Conservation (phyloP, 768 basidiomycete species). For the Pleurotus pulmonarius region DNA sequence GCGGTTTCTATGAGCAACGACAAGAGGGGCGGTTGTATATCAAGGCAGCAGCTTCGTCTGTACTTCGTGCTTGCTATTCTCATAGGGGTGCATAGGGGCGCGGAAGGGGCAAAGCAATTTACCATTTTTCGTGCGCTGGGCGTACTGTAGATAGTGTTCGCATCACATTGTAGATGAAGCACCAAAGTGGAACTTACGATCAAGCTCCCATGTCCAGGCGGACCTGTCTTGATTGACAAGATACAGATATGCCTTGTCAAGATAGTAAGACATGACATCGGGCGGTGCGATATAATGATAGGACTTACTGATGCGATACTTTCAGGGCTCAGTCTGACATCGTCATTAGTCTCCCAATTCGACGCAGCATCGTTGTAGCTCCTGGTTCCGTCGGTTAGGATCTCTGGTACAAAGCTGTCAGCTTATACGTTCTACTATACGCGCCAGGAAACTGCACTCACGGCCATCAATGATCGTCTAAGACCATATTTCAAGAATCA, state of each 20-base stretch:
- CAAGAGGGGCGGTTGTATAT: not conserved
- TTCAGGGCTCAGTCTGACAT: slow-evolving; percentile 53
- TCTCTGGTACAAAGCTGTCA: slow-evolving; percentile 21
- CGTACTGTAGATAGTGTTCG: slow-evolving; percentile 26
- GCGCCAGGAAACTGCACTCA: slow-evolving; percentile 17
- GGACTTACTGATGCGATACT: slow-evolving; percentile 63
- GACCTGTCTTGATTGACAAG: slow-evolving; percentile 68
- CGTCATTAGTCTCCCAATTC: slow-evolving; percentile 40
- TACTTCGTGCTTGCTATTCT: not conserved
- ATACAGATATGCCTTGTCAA: slow-evolving; percentile 55
- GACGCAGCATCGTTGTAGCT: slow-evolving; percentile 21
- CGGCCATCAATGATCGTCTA: slow-evolving; percentile 71
- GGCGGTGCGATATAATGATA: not conserved
- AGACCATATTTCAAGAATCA: not conserved
- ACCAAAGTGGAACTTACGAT: slow-evolving; percentile 44
- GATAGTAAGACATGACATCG: not conserved
- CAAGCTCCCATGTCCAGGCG: slow-evolving; percentile 78
- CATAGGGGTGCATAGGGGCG: not conserved
- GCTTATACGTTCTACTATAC: not conserved
- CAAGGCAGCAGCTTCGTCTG: not conserved
- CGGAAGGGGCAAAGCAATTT: slow-evolving; percentile 4
- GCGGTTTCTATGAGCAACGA: not conserved
- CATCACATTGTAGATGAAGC: not conserved
- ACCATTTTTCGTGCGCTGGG: slow-evolving; percentile 46
- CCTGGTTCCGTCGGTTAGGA: slow-evolving; percentile 28